phyloP scores from a whole-genome alignment of 139 green algal genomes.

The Chlamydomonas sp. region DNA sequence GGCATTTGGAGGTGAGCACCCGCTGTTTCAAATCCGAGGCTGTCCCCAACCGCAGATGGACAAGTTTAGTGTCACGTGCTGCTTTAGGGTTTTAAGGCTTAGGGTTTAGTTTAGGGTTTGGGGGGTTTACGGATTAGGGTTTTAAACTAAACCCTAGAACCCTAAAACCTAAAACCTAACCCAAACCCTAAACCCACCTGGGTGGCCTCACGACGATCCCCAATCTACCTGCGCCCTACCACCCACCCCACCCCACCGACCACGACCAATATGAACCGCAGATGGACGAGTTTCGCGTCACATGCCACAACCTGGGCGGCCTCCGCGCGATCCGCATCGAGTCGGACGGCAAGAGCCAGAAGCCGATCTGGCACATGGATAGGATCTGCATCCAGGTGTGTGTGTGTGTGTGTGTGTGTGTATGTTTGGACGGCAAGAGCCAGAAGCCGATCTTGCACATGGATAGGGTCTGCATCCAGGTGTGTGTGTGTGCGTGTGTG shows the following conservation, averaged over 20 bases:
- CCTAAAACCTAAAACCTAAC: no score
- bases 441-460: constrained; percentile 34
- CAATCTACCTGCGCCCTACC: not conserved
- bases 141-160: no score
- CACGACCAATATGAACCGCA: no score
- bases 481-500: no score
- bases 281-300: constrained; percentile 30
- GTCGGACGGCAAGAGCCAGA: not conserved
- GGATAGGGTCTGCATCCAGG: constrained; percentile 31
- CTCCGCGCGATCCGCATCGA: constrained; percentile 25
- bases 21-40: no score
- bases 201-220: not conserved
- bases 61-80: no score
- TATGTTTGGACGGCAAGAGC: not conserved
- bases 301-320: constrained; percentile 21
- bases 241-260: not conserved
- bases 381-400: constrained; percentile 27
- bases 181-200: not conserved
- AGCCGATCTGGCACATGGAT: constrained; percentile 41
- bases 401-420: no score
- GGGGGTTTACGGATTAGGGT: no score
- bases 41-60: no score
- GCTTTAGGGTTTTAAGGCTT: no score
- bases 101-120: no score
- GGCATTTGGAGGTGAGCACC: no score